Conservation (phyloP, 352 stramenopile genomes). For the Phytophthora macrochlamydospora region DNA sequence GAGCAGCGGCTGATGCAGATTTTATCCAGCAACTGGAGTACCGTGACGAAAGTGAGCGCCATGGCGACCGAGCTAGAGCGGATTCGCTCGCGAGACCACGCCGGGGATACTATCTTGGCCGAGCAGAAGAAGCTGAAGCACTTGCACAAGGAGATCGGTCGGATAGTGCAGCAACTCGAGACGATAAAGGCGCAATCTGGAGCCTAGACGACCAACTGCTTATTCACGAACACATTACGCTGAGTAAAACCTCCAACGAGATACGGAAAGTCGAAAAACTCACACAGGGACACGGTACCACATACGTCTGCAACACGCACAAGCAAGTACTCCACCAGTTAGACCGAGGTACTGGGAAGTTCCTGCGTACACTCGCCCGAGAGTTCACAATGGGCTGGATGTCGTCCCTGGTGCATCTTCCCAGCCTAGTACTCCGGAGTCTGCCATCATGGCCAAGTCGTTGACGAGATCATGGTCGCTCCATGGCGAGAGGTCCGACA, state of each 20-base stretch:
- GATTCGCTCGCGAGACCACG: conserved; percentile 59
- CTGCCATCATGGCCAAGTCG: conserved; percentile 37
- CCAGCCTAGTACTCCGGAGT: conserved; percentile 32
- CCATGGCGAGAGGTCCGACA: conserved; percentile 37
- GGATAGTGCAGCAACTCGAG: conserved; percentile 60
- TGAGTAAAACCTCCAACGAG: conserved; percentile 23
- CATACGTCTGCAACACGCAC: conserved; percentile 11
- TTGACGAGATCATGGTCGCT: conserved; percentile 47
- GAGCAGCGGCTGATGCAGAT: conserved; percentile 50
- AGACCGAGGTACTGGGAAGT: conserved; percentile 11
- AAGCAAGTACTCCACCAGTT: conserved; percentile 7
- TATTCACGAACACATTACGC: conserved; percentile 20
- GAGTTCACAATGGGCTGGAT: no score
- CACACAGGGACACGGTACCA: conserved; percentile 26
- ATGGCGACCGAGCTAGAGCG: conserved; percentile 54
- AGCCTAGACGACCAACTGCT: conserved; percentile 18
- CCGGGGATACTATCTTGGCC: conserved; percentile 44
- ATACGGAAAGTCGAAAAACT: conserved; percentile 19
- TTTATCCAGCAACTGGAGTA: conserved; percentile 62
- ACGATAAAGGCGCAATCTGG: conserved; percentile 27
- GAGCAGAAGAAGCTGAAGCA: conserved; percentile 67
- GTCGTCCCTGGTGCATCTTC: conserved; percentile 11
- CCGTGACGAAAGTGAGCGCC: conserved; percentile 63
- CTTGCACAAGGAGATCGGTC: conserved; percentile 61
- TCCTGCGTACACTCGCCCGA: no score